Conservation (phyloP, 2,329 filamentous ascomycete genomes). For the Arthrocladium fulminans region DNA sequence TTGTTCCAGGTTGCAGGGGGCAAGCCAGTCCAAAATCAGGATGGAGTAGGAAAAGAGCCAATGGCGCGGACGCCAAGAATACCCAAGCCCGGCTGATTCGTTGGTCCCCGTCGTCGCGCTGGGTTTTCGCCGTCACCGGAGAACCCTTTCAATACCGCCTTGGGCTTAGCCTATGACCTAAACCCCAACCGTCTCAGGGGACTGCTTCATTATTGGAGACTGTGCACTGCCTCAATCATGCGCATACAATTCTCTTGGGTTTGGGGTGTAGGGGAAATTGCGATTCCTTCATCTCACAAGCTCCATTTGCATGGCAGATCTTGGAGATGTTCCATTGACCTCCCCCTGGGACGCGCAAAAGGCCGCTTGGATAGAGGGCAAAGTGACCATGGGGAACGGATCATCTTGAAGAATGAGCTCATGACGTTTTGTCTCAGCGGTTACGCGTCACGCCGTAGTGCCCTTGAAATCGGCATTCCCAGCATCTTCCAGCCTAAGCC, state of each 20-base stretch:
- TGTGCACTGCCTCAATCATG: conserved; percentile 5
- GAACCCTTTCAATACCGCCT: neutral
- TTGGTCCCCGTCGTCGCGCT: neutral
- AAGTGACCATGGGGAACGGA: neutral
- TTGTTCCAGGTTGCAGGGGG: neutral
- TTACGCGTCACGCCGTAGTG: neutral
- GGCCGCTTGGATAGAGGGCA: neutral
- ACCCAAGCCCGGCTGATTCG: conserved; percentile 1
- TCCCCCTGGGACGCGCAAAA: neutral
- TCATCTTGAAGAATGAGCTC: neutral
- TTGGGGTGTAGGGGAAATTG: neutral
- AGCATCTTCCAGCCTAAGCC: neutral
- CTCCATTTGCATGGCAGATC: neutral
- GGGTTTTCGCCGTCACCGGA: neutral
- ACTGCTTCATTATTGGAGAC: neutral
- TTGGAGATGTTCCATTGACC: neutral
- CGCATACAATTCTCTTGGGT: neutral
- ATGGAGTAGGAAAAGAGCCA: neutral
- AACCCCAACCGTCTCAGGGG: conserved; percentile 5
- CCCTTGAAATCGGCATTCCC: neutral
- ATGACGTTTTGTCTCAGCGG: neutral
- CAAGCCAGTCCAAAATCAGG: neutral
- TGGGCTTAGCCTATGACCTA: neutral
- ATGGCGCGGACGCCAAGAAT: neutral
- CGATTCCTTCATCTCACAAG: conserved; percentile 1